phyloP scores from a whole-genome alignment of 257 asterid species.

The Coffea canephora region DNA sequence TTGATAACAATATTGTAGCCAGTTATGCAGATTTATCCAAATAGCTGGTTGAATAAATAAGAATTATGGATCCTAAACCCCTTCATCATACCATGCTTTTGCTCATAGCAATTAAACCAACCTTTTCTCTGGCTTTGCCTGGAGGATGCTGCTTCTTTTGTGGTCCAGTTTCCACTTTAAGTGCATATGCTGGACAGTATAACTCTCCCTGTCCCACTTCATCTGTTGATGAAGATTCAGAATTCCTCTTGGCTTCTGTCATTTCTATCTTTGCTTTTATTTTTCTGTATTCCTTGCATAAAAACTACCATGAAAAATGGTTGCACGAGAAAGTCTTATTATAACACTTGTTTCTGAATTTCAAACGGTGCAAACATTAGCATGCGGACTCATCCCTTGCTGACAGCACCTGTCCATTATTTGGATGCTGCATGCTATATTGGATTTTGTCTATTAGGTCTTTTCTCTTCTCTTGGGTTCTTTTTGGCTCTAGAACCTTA shows the following conservation, averaged over 20 bases:
- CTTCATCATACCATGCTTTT: not conserved
- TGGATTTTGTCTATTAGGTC: not conserved
- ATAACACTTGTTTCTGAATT: not conserved
- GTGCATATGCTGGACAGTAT: conserved; percentile 16
- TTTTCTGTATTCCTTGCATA: not conserved
- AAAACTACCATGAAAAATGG: not conserved
- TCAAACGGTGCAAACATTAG: not conserved
- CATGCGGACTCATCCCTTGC: not conserved
- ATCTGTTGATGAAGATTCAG: conserved; percentile 4
- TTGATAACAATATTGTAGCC: no score
- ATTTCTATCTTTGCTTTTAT: not conserved
- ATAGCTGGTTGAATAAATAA: no score
- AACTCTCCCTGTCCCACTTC: conserved; percentile 3
- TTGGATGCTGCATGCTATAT: not conserved
- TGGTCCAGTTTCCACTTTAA: not conserved
- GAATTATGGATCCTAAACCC: no score
- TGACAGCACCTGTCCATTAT: not conserved
- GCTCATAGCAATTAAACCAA: not conserved
- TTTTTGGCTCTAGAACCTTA: not conserved
- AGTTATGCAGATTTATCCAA: no score
- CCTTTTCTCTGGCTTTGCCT: not conserved
- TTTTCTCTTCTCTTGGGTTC: no score
- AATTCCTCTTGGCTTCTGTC: conserved; percentile 1
- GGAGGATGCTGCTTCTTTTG: not conserved
- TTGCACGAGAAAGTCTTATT: not conserved